Conservation (phyloP, 108 stramenopile species). For the Hondaea fermentalgiana region DNA sequence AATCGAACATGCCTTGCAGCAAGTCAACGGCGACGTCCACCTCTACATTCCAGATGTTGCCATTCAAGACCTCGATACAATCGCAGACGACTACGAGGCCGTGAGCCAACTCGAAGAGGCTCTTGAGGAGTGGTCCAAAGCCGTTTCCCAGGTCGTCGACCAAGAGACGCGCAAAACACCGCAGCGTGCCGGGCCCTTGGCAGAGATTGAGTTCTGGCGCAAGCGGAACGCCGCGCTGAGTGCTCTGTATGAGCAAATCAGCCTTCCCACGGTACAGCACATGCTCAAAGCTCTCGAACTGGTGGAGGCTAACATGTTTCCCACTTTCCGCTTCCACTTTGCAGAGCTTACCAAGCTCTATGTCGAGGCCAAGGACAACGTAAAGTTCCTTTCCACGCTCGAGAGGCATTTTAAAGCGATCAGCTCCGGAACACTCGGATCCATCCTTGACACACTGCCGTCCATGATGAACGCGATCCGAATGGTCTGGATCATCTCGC, state of each 20-base stretch:
- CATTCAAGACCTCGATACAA: conserved; percentile 22
- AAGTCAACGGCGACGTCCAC: conserved; percentile 49
- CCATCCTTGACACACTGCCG: conserved; percentile 52
- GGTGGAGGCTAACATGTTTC: conserved; percentile 45
- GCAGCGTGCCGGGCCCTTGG: conserved; percentile 42
- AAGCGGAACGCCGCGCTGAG: conserved; percentile 53
- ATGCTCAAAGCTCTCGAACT: conserved; percentile 49
- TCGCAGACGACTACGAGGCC: conserved; percentile 38
- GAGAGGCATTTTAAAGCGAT: conserved; percentile 64
- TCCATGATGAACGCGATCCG: conserved; percentile 54
- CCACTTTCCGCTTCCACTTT: conserved; percentile 42
- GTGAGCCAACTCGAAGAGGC: conserved; percentile 41
- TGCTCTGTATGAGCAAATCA: conserved; percentile 60
- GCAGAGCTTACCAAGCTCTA: conserved; percentile 47
- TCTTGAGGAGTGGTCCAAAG: conserved; percentile 46
- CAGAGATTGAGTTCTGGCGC: conserved; percentile 61
- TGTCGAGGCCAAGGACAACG: conserved; percentile 58
- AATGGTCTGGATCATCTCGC: conserved; percentile 64
- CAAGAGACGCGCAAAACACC: conserved; percentile 27
- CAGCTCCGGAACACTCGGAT: conserved; percentile 38
- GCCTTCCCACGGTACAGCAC: conserved; percentile 45
- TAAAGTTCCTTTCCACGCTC: conserved; percentile 60
- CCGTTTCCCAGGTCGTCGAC: conserved; percentile 39
- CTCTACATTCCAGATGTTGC: conserved; percentile 46
- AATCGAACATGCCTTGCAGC: conserved; percentile 41